Evolutionary conservation across 805 yeast species (phyloP), one percentile per base, ranked within the genome.

Genomic region (Candida ortonii): DNA sequence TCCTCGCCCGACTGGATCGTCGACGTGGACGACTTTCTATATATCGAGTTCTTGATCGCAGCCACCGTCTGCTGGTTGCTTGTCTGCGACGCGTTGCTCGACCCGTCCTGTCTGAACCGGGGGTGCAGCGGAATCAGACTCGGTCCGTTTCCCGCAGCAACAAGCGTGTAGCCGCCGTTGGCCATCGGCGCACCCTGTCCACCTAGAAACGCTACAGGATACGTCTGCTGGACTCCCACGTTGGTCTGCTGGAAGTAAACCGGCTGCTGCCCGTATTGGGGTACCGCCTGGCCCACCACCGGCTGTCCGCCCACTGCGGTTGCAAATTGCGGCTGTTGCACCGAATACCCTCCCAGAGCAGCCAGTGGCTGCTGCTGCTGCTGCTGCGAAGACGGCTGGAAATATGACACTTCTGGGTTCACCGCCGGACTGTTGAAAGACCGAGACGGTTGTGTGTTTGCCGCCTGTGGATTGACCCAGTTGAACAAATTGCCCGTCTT

Each of bases 1-100:
- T 46, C 51, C 24, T 44, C 49, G 8, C 49, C 49, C 6, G 51
- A 46, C 28, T 46, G 49, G 19, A 46, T 22, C n/a, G 47, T 39
- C 19, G 50, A 41, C 7, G 47, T 44, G 6, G 52, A 46, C 10
- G 50, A 35, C 20, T 48, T 46, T 31, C 49, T 33, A 29, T 48
- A 44, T 16, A 44, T 39, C 21, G 49, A 33, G 28, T 44, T 39
- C 29, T 47, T 47, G 25, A 43, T 43, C 24, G 52, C 42, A 20
- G 36, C 23, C 24, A 47, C 44, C 12, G 41, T 29, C 14, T 41
- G 47, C 27, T 36, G 47, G 11, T 21, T 36, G 22, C 25, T 30
- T 24, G 18, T 16, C 21, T 24, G 27, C 6, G 34, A 12, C n/a
- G 33, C 20, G 10, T 33, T 38, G 14, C 23, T 25, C 10, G 26